These are phyloP conservation scores for Sequoiadendron giganteum DNA, from an alignment of 75 land plant species.

Conservation along the genomic window DNA sequence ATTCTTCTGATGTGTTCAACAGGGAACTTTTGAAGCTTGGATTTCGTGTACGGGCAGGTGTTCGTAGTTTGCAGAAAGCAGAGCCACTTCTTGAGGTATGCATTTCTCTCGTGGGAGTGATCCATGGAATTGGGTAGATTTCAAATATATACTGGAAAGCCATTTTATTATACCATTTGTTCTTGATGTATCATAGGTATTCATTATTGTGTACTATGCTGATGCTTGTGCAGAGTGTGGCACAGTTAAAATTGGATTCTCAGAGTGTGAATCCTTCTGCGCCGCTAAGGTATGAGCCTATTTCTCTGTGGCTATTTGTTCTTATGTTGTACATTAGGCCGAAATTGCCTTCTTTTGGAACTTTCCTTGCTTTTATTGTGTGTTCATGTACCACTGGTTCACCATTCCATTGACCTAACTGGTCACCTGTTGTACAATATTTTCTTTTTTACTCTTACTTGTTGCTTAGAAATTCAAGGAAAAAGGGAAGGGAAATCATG, in stretches of 20 bases:
- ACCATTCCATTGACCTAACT: background rate
- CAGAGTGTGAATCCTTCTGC: constrained; percentile 10
- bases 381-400: background rate
- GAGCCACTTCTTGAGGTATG: constrained; percentile 66
- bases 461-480: background rate
- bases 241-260: constrained; percentile 36
- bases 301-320: background rate
- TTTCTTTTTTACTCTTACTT: background rate
- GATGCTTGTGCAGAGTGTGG: constrained; percentile 43
- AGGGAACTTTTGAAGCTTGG: constrained; percentile 96
- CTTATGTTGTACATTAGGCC: background rate
- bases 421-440: background rate
- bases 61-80: constrained; percentile 66
- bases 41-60: constrained; percentile 82
- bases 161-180: background rate
- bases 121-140: background rate
- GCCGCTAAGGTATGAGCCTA: background rate
- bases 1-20: constrained; percentile 3
- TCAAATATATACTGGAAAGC: background rate
- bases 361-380: background rate
- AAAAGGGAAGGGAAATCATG: background rate
- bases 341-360: background rate
- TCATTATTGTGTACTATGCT: background rate
- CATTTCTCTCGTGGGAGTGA: background rate
- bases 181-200: background rate